Evolutionary conservation across 371 early-diverging fungal species (phyloP).

Genomic region (Synchytrium microbalum): DNA sequence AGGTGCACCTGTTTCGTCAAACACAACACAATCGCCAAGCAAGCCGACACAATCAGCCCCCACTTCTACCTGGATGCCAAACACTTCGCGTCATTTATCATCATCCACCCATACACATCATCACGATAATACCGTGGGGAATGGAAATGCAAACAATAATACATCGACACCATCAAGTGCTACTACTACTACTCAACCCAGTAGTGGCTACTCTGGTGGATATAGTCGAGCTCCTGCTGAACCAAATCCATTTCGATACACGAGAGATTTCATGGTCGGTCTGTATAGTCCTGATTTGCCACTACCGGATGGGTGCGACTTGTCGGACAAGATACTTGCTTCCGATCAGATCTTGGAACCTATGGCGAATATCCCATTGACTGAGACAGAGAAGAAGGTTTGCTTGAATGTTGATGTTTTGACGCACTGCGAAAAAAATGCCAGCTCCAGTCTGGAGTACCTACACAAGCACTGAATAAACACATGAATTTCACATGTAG

Average conservation of each 20-base stretch:
- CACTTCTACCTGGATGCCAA: slow-evolving; percentile 3
- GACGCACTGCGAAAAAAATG: neutral
- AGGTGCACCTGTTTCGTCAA: neutral
- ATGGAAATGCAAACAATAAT: neutral
- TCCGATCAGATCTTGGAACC: slow-evolving; percentile 28
- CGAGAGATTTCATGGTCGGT: slow-evolving; percentile 31
- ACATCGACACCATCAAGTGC: neutral
- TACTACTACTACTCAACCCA: neutral
- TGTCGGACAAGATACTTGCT: neutral
- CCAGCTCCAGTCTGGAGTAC: neutral
- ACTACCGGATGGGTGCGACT: slow-evolving; percentile 14
- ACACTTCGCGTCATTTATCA: slow-evolving; percentile 1
- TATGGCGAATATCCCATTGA: slow-evolving; percentile 36
- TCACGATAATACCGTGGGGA: neutral
- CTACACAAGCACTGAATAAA: neutral
- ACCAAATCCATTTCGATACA: slow-evolving; percentile 23
- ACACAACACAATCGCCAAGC: slow-evolving; percentile 1
- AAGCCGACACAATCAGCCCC: slow-evolving; percentile 8
- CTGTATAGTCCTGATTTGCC: slow-evolving; percentile 20
- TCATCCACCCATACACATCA: neutral
- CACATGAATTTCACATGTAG: slow-evolving; percentile 3
- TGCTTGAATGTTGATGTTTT: slow-evolving; percentile 1
- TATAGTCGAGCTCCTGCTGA: neutral
- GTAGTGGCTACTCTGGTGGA: neutral
- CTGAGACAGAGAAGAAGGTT: slow-evolving; percentile 38